phyloP scores from a whole-genome alignment of 2,329 filamentous ascomycete species.

The Colletotrichum tropicicola region DNA sequence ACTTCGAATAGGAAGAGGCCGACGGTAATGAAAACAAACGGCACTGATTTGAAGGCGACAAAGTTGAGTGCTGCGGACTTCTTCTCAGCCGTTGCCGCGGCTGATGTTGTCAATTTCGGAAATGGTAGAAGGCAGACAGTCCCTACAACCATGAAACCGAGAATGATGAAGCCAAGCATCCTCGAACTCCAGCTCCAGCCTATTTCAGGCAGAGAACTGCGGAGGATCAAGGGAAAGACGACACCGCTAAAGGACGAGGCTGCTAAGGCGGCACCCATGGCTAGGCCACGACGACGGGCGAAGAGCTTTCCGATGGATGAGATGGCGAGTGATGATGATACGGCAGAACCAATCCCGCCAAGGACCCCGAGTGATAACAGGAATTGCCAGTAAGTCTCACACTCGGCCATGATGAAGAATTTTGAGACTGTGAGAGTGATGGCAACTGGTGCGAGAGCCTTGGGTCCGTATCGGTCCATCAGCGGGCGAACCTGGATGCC shows the following conservation, averaged over 20 bases:
- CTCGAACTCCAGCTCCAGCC: conserved; percentile 41
- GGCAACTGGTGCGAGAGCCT: conserved; percentile 46
- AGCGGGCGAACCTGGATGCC: conserved; percentile 57
- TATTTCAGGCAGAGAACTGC: conserved; percentile 35
- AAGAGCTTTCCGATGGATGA: conserved; percentile 41
- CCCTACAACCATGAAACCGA: conserved; percentile 36
- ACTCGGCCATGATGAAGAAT: conserved; percentile 56
- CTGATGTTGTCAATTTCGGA: conserved; percentile 28
- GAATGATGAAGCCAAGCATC: conserved; percentile 39
- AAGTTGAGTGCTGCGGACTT: conserved; percentile 45
- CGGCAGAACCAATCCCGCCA: conserved; percentile 49
- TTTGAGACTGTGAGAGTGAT: conserved; percentile 45
- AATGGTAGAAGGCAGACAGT: conserved; percentile 45
- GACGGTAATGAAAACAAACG: conserved; percentile 50
- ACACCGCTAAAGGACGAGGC: conserved; percentile 38
- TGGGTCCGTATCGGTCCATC: conserved; percentile 56
- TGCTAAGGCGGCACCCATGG: conserved; percentile 34
- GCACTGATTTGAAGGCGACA: conserved; percentile 47
- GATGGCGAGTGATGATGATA: conserved; percentile 44
- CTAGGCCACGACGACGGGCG: conserved; percentile 32
- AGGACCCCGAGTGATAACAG: conserved; percentile 42
- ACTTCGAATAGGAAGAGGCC: conserved; percentile 57
- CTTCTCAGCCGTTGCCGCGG: conserved; percentile 1
- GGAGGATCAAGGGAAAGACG: conserved; percentile 44
- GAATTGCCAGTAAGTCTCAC: conserved; percentile 56